These are phyloP conservation scores for Fusarium sulawesiense DNA, from an alignment of 2,329 filamentous ascomycete genomes.

Conservation along the genomic window DNA sequence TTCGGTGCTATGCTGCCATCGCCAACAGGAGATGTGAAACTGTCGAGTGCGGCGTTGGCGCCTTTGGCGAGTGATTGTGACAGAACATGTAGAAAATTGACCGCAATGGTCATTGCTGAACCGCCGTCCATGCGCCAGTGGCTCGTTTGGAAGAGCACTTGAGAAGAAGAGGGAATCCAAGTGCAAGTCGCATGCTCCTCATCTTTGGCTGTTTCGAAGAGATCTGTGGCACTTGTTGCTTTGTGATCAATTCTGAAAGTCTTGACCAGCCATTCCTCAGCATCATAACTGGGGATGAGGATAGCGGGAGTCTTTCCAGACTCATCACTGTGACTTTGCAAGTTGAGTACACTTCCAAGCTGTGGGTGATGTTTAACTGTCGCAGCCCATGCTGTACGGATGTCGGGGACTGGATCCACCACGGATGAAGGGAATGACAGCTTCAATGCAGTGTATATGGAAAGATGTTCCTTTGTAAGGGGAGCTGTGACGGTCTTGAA, in stretches of 20 bases:
- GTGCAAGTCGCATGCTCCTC: constrained; percentile 5
- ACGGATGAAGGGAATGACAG: background rate
- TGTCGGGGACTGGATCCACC: background rate
- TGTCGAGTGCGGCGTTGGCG: background rate
- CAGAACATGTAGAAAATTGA: constrained; percentile 8
- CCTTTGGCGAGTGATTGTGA: constrained; percentile 1
- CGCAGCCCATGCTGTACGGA: constrained; percentile 5
- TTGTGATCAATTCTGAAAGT: constrained; percentile 1
- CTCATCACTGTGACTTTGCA: background rate
- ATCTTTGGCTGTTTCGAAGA: constrained; percentile 7
- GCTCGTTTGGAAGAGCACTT: constrained; percentile 7
- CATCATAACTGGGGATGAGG: background rate
- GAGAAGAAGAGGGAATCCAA: constrained; percentile 5
- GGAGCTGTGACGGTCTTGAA: constrained; percentile 6
- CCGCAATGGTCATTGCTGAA: constrained; percentile 4
- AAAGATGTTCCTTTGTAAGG: constrained; percentile 1
- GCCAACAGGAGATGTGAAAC: constrained; percentile 1
- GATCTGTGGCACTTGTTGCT: background rate
- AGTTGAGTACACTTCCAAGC: constrained; percentile 6
- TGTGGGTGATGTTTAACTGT: constrained; percentile 1
- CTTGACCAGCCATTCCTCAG: constrained; percentile 4
- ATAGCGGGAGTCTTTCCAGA: background rate
- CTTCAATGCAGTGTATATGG: constrained; percentile 3
- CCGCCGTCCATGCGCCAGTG: constrained; percentile 8
- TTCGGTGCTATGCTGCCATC: constrained; percentile 4